These are phyloP conservation scores for Colletotrichum magnum DNA, from an alignment of 2,329 filamentous ascomycete genomes.

Conservation along the genomic window DNA sequence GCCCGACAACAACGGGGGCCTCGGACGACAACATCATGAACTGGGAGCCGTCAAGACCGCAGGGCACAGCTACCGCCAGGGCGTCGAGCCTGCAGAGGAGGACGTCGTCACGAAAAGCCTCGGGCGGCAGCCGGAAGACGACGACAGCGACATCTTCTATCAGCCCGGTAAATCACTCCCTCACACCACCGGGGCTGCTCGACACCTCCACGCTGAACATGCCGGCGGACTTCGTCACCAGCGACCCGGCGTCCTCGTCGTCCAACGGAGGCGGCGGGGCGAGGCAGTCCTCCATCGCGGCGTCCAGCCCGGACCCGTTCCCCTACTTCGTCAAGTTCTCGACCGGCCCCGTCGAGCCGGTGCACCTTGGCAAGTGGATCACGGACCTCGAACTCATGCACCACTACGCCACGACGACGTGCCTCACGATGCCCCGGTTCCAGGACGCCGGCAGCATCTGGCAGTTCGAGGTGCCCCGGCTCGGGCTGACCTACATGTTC, in stretches of 20 bases:
- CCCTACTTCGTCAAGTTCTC: slow-evolving; percentile 45
- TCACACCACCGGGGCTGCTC: slow-evolving; percentile 23
- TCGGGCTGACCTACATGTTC: slow-evolving; percentile 47
- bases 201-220: slow-evolving; percentile 19
- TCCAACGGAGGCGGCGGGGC: neutral
- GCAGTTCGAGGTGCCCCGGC: slow-evolving; percentile 47
- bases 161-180: slow-evolving; percentile 21
- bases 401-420: slow-evolving; percentile 50
- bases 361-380: slow-evolving; percentile 47
- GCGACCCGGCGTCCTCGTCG: slow-evolving; percentile 16
- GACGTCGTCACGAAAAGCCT: slow-evolving; percentile 15
- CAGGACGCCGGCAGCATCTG: slow-evolving; percentile 47
- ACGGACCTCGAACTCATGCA: slow-evolving; percentile 55
- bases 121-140: slow-evolving; percentile 20
- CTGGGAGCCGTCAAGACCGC: slow-evolving; percentile 8
- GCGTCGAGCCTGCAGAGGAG: slow-evolving; percentile 13
- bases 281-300: slow-evolving; percentile 17
- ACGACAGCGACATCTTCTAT: slow-evolving; percentile 16
- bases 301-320: slow-evolving; percentile 37
- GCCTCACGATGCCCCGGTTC: slow-evolving; percentile 48
- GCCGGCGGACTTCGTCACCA: slow-evolving; percentile 15
- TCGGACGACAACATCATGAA: slow-evolving; percentile 19
- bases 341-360: slow-evolving; percentile 40
- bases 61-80: neutral
- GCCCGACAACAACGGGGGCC: slow-evolving; percentile 29